A percentile compares a stretch with the other conserved stretches of the same genome.
These are phyloP conservation scores for Scutellaria barbata DNA, from an alignment of 257 asterid genomes.

Conservation along the genomic window DNA sequence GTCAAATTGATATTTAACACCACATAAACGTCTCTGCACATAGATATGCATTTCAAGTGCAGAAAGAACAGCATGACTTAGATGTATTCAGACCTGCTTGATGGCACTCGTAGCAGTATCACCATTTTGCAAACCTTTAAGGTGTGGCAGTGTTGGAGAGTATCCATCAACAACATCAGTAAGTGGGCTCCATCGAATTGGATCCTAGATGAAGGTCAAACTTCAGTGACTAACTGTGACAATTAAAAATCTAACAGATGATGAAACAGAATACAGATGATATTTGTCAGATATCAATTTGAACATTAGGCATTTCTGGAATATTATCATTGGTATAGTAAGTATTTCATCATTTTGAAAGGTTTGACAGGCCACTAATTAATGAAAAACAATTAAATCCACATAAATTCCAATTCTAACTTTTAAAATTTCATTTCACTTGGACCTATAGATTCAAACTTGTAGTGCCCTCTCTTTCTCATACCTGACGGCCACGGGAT, in stretches of 20 bases:
- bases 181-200: slow-evolving; percentile 98
- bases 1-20: slow-evolving; percentile 19
- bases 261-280: slow-evolving; percentile 1
- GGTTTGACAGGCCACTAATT: background rate
- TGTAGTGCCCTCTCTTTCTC: no score
- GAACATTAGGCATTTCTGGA: background rate
- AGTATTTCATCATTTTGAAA: background rate
- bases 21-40: background rate
- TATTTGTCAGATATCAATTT: slow-evolving; percentile 13
- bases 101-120: slow-evolving; percentile 99
- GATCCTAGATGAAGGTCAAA: slow-evolving; percentile 67
- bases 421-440: no score
- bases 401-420: background rate
- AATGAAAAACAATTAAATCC: background rate
- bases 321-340: no score
- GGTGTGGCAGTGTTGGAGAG: slow-evolving; percentile 97
- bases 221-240: slow-evolving; percentile 23
- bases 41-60: background rate
- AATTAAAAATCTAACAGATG: slow-evolving; percentile 1
- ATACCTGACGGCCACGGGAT: no score
- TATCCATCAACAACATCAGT: slow-evolving; percentile 96
- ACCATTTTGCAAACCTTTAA: slow-evolving; percentile 99
- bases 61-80: background rate
- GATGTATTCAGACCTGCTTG: slow-evolving; percentile 69
- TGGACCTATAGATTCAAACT: no score